Conservation (phyloP, 73 alveolate genomes). For the Tetrahymena thermophila region DNA sequence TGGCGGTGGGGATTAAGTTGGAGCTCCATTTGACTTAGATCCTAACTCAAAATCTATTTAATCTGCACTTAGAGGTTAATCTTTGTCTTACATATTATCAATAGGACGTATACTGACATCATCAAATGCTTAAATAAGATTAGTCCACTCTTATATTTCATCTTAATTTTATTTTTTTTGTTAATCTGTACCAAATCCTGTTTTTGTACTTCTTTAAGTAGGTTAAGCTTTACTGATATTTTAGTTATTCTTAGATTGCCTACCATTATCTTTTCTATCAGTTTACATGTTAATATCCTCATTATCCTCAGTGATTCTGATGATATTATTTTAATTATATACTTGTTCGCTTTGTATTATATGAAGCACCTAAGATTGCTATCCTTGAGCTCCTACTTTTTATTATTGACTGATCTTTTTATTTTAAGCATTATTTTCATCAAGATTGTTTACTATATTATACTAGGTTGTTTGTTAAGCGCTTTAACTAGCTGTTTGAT, state of each 20-base stretch:
- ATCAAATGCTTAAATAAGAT: neutral
- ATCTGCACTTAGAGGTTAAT: neutral
- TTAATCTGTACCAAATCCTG: neutral
- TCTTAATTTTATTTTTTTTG: neutral
- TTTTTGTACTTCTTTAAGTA: neutral
- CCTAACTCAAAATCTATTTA: neutral
- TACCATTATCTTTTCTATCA: neutral
- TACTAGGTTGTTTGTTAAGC: neutral
- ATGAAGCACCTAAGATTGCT: neutral
- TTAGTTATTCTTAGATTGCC: neutral
- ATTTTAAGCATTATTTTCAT: neutral
- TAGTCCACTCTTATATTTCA: neutral
- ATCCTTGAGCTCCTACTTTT: neutral
- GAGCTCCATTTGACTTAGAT: neutral
- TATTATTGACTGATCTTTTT: neutral
- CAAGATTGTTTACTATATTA: neutral
- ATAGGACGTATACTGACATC: neutral
- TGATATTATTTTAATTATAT: neutral
- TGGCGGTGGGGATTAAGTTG: neutral
- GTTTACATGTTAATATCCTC: neutral
- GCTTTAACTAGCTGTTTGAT: neutral
- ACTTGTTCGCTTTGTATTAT: neutral
- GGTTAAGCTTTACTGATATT: neutral
- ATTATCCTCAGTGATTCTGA: neutral
- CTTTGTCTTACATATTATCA: neutral